Conservation (phyloP, 495 filamentous ascomycete species). For the Aspergillus saccharolyticus region DNA sequence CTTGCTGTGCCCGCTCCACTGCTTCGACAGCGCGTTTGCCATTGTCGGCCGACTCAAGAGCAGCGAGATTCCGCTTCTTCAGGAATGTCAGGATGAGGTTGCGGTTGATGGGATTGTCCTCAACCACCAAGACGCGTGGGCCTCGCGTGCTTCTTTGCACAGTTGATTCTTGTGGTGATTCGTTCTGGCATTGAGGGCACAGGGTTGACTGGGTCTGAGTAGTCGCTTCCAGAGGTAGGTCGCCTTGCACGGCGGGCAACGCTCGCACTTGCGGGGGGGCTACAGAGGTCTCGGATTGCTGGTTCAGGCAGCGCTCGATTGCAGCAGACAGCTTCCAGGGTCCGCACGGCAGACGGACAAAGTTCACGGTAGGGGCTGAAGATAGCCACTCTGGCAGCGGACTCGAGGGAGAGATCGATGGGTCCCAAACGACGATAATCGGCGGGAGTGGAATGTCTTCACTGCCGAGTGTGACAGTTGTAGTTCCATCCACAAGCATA, state of each 20-base stretch:
- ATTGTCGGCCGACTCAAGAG: slow-evolving; percentile 44
- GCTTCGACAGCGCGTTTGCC: slow-evolving; percentile 49
- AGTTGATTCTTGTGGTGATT: neutral
- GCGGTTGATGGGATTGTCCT: slow-evolving; percentile 73
- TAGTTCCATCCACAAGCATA: slow-evolving; percentile 37
- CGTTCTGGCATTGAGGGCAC: slow-evolving; percentile 4
- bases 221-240: neutral
- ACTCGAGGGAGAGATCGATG: slow-evolving; percentile 26
- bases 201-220: slow-evolving; percentile 4
- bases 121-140: slow-evolving; percentile 56
- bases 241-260: neutral
- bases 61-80: slow-evolving; percentile 40
- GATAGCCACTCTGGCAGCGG: slow-evolving; percentile 28
- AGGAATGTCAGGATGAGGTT: slow-evolving; percentile 62
- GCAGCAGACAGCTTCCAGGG: slow-evolving; percentile 60
- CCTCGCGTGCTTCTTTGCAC: neutral
- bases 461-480: slow-evolving; percentile 12
- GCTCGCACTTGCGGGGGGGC: slow-evolving; percentile 11
- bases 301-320: slow-evolving; percentile 33
- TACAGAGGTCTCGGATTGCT: slow-evolving; percentile 13
- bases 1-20: slow-evolving; percentile 34
- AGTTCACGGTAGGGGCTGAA: slow-evolving; percentile 33
- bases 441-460: slow-evolving; percentile 24
- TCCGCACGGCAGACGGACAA: slow-evolving; percentile 52
- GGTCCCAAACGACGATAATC: slow-evolving; percentile 35